Evolutionary conservation across 306 rosid species (phyloP), one percentile per base, ranked within the genome.

Genomic region (Spatholobus suberectus): DNA sequence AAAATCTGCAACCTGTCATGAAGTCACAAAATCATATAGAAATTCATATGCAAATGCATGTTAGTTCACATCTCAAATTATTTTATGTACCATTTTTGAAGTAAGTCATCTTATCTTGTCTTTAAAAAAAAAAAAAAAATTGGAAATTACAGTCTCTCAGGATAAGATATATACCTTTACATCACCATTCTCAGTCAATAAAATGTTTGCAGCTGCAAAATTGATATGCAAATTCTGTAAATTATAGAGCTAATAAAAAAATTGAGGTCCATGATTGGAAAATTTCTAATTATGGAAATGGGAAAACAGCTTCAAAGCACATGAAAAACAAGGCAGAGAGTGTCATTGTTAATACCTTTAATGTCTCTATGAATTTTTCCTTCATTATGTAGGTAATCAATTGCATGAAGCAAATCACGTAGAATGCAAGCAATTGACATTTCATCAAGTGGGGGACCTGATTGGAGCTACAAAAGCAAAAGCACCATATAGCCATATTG

Each of bases 301-400:
- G 14, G 6, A 51, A 76, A 65, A 26, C 51, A 47, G 52, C 18
- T 73, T 32, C 66, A 44, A 67, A 79, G 59, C 17, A 67, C 37
- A 18, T 5, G 20, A 74, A 49, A 49, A 58, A 23, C 18, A 73
- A 49, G 0, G 35, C n/a, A n/a, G 38, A 34, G 18, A n/a, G 46
- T 55, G 75, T 81, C 68, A 55, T 13, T 18, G 49, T 8, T 46
- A 46, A 74, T 58, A 94, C 98, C 98, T 92, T 94, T 94, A 46
- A 94, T 90, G 88, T 94, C 98, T 81, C 98, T 86, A 87, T 94
- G 98, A 84, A 94, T 94, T 86, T 94, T 94, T 78, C 98, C 97
- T 91, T 94, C 98, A 73, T 23, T 89, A 73, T 92, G 98, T 72
- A 94, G 86, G 86, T 94, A 94, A 81, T 94, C 97, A 84, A 94